Base-by-base conservation (phyloP, 306 rosid genomes). In the Vigna hirtella region DNA sequence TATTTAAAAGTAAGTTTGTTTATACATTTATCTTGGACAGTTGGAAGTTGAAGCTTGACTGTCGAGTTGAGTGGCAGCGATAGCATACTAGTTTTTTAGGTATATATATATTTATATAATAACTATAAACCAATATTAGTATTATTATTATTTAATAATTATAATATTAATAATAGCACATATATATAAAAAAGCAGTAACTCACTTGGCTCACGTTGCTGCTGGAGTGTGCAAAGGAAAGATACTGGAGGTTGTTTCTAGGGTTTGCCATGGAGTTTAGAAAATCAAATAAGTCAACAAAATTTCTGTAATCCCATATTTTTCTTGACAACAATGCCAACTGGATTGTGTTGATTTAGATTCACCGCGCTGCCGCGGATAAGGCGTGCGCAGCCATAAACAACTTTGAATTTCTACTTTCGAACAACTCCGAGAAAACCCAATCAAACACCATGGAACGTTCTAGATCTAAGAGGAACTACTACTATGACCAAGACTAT, bases 381-480 rank as follows among this genome's bases (percentile, higher is more conserved):
- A 32, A 62, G 67, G 67, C 22, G 67, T 9, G 9, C 22, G 42
- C 42, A 61, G 43, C 61, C 61, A 55, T 24, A 64, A 42, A 63
- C 50, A 22, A 47, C 6, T 45, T 68, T 68, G 12, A 47, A 68
- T 45, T 45, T 45, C 73, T 24, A 26, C 40, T 67, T 45, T 47
- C 70, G 32, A 65, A 64, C 40, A 65, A 64, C 40, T 22, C 63
- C 6, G 1, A 57, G 4, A 36, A 36, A 36, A 63, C 3, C 28
- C 16, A 16, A 66, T 22, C 51, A 1, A 66, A 40, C 2, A 8
- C 58, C 22, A 92, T 96, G 99, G 99, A 96, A 52, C 91, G 98
- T 94, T 93, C 99, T 76, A 96, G 99, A 96, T 96, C 99, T 76
- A 96, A 96, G 91, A 82, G 99, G 78, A 90, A 79, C 84, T 91